Conservation (phyloP, 2,329 filamentous ascomycete genomes). For the Nigrospora oryzae region DNA sequence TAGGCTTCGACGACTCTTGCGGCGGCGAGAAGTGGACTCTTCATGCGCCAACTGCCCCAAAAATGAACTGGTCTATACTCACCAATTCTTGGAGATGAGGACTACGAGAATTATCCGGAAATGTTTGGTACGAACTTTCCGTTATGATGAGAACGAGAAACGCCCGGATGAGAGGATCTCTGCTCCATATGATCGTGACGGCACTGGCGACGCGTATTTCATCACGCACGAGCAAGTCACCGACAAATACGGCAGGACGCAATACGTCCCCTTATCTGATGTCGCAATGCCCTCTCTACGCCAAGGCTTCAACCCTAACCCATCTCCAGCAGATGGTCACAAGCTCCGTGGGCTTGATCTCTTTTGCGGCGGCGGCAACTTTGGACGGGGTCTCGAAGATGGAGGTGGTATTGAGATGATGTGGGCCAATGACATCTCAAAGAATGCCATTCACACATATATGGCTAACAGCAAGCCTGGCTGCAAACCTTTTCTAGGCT, state of each 20-base stretch:
- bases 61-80: conserved; percentile 40
- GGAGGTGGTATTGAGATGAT: conserved; percentile 55
- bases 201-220: conserved; percentile 59
- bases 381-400: conserved; percentile 70
- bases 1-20: conserved; percentile 41
- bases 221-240: conserved; percentile 36
- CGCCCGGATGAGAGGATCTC: conserved; percentile 34
- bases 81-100: conserved; percentile 21
- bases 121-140: conserved; percentile 54
- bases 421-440: conserved; percentile 60
- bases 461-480: conserved; percentile 51
- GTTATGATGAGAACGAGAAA: neutral
- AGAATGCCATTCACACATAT: conserved; percentile 61
- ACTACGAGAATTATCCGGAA: conserved; percentile 35
- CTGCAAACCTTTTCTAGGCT: conserved; percentile 55
- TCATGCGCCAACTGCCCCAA: conserved; percentile 20
- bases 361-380: conserved; percentile 71
- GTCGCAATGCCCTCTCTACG: conserved; percentile 25
- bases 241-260: conserved; percentile 8
- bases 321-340: conserved; percentile 7
- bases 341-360: conserved; percentile 58
- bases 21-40: conserved; percentile 34
- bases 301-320: conserved; percentile 46
- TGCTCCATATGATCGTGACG: conserved; percentile 56
- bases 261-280: conserved; percentile 24